These are phyloP conservation scores for Oxytropis ochrocephala DNA, from an alignment of 306 rosid genomes.

Conservation along the genomic window DNA sequence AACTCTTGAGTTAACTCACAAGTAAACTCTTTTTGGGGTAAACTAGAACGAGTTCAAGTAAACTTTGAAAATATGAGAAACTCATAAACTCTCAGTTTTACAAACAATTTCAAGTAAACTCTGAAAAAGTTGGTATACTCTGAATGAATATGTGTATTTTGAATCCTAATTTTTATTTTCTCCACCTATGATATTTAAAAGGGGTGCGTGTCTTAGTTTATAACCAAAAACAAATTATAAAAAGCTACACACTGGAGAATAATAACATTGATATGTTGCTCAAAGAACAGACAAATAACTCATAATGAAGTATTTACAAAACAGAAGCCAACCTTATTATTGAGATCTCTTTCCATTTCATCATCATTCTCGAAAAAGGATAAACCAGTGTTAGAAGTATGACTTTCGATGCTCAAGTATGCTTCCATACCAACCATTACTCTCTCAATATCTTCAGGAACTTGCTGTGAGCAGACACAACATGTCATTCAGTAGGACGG, in stretches of 20 bases:
- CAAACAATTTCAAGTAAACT: too few species aligned
- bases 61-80: too few species aligned
- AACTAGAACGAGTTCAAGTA: too few species aligned
- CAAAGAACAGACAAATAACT: constrained; percentile 13
- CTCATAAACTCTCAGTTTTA: too few species aligned
- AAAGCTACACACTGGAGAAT: not conserved
- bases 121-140: not conserved
- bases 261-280: constrained; percentile 5
- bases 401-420: constrained; percentile 87
- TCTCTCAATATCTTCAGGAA: constrained; percentile 92
- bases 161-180: constrained; percentile 5
- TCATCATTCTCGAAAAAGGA: constrained; percentile 73
- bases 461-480: constrained; percentile 60
- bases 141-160: not conserved
- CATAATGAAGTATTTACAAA: not conserved
- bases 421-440: constrained; percentile 92
- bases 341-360: constrained; percentile 40
- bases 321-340: constrained; percentile 57
- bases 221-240: constrained; percentile 9
- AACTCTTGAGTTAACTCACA: too few species aligned
- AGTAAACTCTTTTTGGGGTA: too few species aligned
- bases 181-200: not conserved
- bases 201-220: not conserved
- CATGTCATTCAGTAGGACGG: not conserved
- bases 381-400: constrained; percentile 58